Conservation (phyloP, 441 rosid genomes). For the Aleurites moluccanus region DNA sequence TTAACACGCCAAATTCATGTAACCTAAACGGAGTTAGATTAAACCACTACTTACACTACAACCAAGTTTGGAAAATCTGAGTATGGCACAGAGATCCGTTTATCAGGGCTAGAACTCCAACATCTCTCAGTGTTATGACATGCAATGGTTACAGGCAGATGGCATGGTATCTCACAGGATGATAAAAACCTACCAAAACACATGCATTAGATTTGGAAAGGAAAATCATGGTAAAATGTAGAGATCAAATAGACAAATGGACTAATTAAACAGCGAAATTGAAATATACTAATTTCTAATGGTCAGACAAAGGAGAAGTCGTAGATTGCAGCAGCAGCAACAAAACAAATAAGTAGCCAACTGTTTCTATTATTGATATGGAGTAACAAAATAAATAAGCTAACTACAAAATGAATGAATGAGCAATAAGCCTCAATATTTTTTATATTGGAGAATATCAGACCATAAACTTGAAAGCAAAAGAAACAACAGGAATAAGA, state of each 20-base stretch:
- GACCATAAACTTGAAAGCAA: slow-evolving; percentile 6
- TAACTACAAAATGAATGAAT: slow-evolving; percentile 12
- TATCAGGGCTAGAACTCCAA: slow-evolving; percentile 73
- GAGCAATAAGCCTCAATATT: background rate
- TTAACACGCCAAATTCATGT: background rate
- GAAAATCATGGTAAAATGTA: background rate
- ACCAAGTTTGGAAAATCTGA: slow-evolving; percentile 69
- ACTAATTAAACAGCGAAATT: slow-evolving; percentile 1
- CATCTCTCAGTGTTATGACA: slow-evolving; percentile 78
- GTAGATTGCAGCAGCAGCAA: background rate
- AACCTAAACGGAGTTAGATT: slow-evolving; percentile 5
- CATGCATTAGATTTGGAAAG: background rate
- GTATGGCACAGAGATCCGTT: slow-evolving; percentile 59
- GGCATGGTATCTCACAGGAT: slow-evolving; percentile 64
- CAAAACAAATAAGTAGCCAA: background rate
- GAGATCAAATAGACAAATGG: background rate
- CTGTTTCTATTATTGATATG: background rate
- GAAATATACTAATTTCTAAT: background rate
- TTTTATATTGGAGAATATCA: background rate
- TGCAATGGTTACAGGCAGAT: slow-evolving; percentile 83
- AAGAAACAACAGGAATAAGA: background rate
- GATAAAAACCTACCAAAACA: slow-evolving; percentile 64
- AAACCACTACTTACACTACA: slow-evolving; percentile 58
- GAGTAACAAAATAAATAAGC: slow-evolving; percentile 3
- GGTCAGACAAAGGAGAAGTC: background rate